Evolutionary conservation across 169 alveolate species (phyloP).

Genomic region (Plasmodium falciparum): DNA sequence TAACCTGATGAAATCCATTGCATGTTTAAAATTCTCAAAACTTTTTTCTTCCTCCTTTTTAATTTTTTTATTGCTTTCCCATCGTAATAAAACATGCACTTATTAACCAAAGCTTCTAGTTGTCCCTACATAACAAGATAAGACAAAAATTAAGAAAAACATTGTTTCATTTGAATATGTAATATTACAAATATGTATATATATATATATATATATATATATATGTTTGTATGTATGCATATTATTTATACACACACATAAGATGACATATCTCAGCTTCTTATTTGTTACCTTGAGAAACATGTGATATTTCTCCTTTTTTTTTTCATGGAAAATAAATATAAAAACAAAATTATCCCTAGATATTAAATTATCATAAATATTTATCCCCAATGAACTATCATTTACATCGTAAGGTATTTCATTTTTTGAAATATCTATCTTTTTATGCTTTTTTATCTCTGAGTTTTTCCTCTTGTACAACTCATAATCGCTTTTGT

Average conservation of each 20-base stretch:
- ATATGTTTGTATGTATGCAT: neutral
- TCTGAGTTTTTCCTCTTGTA: conserved; percentile 30
- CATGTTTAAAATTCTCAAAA: conserved; percentile 33
- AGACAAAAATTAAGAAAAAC: neutral
- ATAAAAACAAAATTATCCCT: conserved; percentile 68
- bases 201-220: neutral
- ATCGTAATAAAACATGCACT: conserved; percentile 67
- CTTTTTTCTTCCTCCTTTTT: conserved; percentile 48
- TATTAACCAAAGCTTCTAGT: conserved; percentile 53
- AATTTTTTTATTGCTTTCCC: conserved; percentile 37
- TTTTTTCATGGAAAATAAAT: conserved; percentile 44
- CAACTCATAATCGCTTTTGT: conserved; percentile 54
- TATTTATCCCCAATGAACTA: conserved; percentile 30
- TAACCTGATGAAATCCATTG: conserved; percentile 71
- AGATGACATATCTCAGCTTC: neutral
- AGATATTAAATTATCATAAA: conserved; percentile 34
- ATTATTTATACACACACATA: neutral
- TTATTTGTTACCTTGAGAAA: conserved; percentile 34
- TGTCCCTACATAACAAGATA: conserved; percentile 27
- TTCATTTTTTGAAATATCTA: neutral
- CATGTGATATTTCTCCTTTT: conserved; percentile 62
- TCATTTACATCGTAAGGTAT: conserved; percentile 49
- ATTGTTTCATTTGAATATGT: neutral
- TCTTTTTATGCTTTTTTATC: conserved; percentile 26
- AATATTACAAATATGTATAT: neutral